Conservation (phyloP, 805 yeast genomes). For the Kluyveromyces dobzhanskii region DNA sequence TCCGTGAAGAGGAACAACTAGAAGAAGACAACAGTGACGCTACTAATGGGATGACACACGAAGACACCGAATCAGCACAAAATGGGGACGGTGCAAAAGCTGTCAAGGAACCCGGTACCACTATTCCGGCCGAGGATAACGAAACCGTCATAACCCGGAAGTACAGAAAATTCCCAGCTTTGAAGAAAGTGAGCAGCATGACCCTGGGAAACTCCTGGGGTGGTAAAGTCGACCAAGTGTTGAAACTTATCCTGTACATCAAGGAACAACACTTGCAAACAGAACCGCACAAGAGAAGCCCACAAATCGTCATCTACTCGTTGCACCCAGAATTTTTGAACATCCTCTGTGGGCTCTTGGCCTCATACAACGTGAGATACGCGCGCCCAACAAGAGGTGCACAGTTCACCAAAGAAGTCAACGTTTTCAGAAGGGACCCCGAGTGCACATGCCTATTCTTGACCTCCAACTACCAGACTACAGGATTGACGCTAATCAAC, state of each 20-base stretch:
- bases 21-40: neutral
- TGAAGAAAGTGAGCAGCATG: constrained; percentile 40
- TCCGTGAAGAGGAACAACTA: constrained; percentile 17
- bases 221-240: constrained; percentile 76
- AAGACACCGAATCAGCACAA: constrained; percentile 6
- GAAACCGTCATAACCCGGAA: constrained; percentile 6
- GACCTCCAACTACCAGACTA: constrained; percentile 79
- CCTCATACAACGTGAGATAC: constrained; percentile 45
- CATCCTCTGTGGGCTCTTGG: constrained; percentile 58
- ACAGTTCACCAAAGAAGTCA: constrained; percentile 24
- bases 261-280: constrained; percentile 37
- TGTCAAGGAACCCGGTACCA: no score
- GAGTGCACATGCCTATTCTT: constrained; percentile 74
- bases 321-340: constrained; percentile 77
- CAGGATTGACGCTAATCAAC: constrained; percentile 84
- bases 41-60: neutral
- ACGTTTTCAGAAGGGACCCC: constrained; percentile 50
- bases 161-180: constrained; percentile 18
- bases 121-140: neutral
- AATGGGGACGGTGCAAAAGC: neutral
- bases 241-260: constrained; percentile 62
- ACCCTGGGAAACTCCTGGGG: constrained; percentile 52
- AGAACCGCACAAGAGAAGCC: constrained; percentile 32
- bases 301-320: constrained; percentile 81
- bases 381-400: constrained; percentile 39